Evolutionary conservation across 768 basidiomycete genomes (phyloP).

Genomic region (Lactarius psammicola): DNA sequence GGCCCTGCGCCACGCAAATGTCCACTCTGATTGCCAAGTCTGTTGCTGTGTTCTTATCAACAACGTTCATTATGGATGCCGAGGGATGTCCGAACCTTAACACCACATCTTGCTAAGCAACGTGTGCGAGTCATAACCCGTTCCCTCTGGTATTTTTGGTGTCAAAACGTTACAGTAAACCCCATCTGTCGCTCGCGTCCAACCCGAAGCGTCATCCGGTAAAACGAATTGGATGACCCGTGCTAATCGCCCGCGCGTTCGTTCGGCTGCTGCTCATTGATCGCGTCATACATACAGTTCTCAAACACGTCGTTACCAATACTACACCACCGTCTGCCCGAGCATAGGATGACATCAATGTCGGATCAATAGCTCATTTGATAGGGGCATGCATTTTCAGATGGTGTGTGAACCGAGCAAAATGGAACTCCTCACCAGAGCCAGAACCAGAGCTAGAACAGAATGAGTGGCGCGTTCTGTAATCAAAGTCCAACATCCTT

Average conservation of each 20-base stretch:
- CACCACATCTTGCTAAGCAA: not conserved
- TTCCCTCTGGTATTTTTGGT: not conserved
- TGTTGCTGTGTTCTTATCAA: not conserved
- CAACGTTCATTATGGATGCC: not conserved
- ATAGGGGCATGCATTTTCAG: not conserved
- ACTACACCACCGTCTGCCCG: not conserved
- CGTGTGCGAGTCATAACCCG: not conserved
- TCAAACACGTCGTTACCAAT: not conserved
- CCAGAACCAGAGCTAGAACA: not conserved
- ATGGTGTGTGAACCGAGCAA: not conserved
- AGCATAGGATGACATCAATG: not conserved
- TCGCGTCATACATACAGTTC: not conserved
- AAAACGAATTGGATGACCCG: not conserved
- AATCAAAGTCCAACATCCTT: no score
- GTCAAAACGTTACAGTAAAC: no score
- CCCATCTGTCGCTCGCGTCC: conserved; percentile 1
- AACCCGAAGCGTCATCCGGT: not conserved
- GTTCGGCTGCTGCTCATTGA: conserved; percentile 2
- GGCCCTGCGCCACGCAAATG: conserved; percentile 7
- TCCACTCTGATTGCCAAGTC: no score
- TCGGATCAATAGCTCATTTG: not conserved
- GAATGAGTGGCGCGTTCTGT: no score
- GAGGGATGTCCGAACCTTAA: not conserved
- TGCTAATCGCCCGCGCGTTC: conserved; percentile 5
- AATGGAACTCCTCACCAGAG: not conserved